These are phyloP conservation scores for Hypsizygus marmoreus DNA, from an alignment of 768 basidiomycete species.

Conservation along the genomic window DNA sequence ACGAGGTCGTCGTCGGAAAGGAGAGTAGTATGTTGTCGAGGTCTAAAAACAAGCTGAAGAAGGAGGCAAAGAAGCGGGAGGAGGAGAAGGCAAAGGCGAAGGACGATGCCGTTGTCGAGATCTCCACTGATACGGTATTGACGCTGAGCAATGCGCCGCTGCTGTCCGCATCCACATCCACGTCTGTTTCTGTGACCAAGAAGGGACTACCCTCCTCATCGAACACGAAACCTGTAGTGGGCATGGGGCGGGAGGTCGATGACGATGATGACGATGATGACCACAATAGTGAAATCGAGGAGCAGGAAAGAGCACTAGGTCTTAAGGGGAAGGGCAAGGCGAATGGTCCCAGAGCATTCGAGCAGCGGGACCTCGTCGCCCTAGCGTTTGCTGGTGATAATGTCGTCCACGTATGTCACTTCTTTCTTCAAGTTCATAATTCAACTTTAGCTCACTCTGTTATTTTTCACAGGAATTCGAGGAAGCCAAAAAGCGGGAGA, in stretches of 20 bases:
- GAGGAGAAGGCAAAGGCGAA: constrained; percentile 59
- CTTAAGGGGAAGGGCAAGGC: constrained; percentile 47
- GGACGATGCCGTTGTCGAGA: constrained; percentile 82
- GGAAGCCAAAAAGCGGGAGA: constrained; percentile 78
- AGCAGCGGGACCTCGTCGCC: constrained; percentile 91
- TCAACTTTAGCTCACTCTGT: constrained; percentile 4
- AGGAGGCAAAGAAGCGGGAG: constrained; percentile 54
- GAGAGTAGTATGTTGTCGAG: constrained; percentile 61
- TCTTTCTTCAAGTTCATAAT: neutral
- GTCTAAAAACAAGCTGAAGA: constrained; percentile 75
- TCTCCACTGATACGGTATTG: constrained; percentile 59
- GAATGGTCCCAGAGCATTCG: constrained; percentile 64
- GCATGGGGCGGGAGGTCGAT: too few species aligned
- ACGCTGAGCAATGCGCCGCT: constrained; percentile 35
- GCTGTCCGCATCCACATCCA: constrained; percentile 39
- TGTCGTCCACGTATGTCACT: constrained; percentile 73
- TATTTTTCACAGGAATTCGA: constrained; percentile 69
- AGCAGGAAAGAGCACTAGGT: constrained; percentile 55
- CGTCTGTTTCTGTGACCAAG: constrained; percentile 25
- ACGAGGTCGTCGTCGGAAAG: constrained; percentile 72
- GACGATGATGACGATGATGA: constrained; percentile 50
- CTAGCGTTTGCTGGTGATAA: constrained; percentile 97
- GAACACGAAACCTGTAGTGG: too few species aligned
- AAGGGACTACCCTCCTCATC: too few species aligned
- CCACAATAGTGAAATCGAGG: constrained; percentile 66